Evolutionary conservation across 2,329 filamentous ascomycete species (phyloP).

Genomic region (Orbilia brochopaga): DNA sequence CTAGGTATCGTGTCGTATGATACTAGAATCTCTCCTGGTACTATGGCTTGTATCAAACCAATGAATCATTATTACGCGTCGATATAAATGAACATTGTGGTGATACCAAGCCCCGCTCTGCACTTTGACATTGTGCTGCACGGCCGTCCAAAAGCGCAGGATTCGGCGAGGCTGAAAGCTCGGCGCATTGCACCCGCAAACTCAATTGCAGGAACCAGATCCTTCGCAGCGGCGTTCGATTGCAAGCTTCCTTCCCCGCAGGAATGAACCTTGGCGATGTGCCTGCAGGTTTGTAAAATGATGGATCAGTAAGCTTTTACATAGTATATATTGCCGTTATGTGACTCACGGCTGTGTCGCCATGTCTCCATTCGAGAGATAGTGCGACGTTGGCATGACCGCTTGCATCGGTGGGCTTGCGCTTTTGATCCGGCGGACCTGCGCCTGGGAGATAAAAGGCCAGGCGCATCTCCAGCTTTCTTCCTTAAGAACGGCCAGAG

Average conservation of each 20-base stretch:
- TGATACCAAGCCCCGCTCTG: too few relatives aligned
- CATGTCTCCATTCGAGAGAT: neutral
- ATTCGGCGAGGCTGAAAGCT: slow-evolving; percentile 22
- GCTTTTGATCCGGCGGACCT: slow-evolving; percentile 12
- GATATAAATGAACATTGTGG: neutral
- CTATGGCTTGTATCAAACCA: too few relatives aligned
- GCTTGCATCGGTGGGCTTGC: slow-evolving; percentile 14
- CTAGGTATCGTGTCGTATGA: too few relatives aligned
- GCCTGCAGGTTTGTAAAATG: neutral
- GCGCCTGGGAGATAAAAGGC: too few relatives aligned
- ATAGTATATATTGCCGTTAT: slow-evolving; percentile 21
- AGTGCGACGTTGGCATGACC: neutral
- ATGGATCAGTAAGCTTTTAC: neutral
- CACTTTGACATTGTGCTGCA: too few relatives aligned
- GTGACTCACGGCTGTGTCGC: slow-evolving; percentile 37
- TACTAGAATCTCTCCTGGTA: too few relatives aligned
- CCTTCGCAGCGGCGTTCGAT: slow-evolving; percentile 16
- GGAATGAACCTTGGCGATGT: neutral
- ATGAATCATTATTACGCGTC: neutral
- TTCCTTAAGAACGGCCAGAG: too few relatives aligned
- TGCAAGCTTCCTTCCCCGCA: neutral
- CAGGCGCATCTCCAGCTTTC: too few relatives aligned
- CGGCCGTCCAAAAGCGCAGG: slow-evolving; percentile 12
- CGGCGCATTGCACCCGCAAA: slow-evolving; percentile 17
- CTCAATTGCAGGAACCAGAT: slow-evolving; percentile 10